Conservation (phyloP, 192 early-diverging fungal genomes). For the Entomortierella lignicola region DNA sequence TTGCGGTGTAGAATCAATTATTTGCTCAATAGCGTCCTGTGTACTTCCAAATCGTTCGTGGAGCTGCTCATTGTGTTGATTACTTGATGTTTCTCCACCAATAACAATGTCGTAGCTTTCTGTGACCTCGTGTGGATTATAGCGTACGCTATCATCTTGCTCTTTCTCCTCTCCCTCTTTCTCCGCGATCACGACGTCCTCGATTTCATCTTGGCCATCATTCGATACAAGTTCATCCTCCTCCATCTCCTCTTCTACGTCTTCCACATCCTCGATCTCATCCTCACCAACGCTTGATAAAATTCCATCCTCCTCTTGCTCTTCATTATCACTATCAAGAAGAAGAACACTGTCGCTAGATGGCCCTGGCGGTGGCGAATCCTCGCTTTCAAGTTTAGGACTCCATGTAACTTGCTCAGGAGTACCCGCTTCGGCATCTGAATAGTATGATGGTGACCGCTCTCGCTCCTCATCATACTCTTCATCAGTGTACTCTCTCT, state of each 20-base stretch:
- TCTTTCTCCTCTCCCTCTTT: background rate
- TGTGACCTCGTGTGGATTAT: no score
- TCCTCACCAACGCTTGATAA: background rate
- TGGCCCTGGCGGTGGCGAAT: background rate
- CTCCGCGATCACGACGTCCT: background rate
- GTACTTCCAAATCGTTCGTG: no score
- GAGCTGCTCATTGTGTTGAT: no score
- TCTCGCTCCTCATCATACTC: background rate
- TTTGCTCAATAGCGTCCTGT: no score
- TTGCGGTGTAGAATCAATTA: no score
- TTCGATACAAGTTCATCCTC: background rate
- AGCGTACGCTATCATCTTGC: constrained; percentile 1
- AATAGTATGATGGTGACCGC: background rate
- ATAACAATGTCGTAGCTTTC: no score
- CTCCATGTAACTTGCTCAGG: background rate
- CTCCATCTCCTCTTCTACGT: background rate
- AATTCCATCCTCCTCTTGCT: background rate
- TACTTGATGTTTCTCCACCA: no score
- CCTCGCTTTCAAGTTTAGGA: background rate
- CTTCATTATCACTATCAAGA: background rate
- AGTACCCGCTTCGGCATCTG: background rate
- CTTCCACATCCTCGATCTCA: background rate
- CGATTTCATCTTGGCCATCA: background rate
- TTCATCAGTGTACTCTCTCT: background rate
- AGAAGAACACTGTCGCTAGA: background rate